Evolutionary conservation across 2,329 filamentous ascomycete genomes (phyloP), one percentile per base, ranked within the genome.

Genomic region (Sarocladium brachiariae): DNA sequence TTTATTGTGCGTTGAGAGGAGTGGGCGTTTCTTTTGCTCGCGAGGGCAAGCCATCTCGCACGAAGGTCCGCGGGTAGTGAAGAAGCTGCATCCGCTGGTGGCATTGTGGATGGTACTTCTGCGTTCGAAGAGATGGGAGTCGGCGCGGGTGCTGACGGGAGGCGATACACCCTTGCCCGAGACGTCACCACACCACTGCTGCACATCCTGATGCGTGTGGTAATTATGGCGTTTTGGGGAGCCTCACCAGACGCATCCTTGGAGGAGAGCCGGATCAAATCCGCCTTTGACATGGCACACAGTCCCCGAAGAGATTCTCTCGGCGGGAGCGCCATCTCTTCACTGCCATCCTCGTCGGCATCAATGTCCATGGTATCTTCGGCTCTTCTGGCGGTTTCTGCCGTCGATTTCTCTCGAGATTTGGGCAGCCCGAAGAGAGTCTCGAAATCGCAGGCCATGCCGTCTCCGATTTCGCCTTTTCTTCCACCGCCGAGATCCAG

Each of bases 401-500:
- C 49, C 5, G 41, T 50, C 10, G 52, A 37, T 30, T 53, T 52
- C 38, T 55, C 50, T 49, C 52, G 24, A 6, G 59, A 50, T 21
- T 50, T 39, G 4, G 51, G 33, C 11, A 63, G 53, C 5, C 54
- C 65, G 50, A 89, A 73, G n/a, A 95, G 65, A 30, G 72, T 70
- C 60, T 89, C 84, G 77, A 89, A 96, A 61, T 95, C 89, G 66
- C 88, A 96, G 9, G 82, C 80, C 77, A 88, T 89, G 0, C 90
- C 90, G 49, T 80, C 70, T 2, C 93, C 93, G 27, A 95, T 61
- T 64, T 97, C 93, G 1, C 92, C 92, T 60, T 83, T 91, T 49
- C 81, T 79, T 1, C 80, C 84, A 34, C 78, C 76, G 0, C 89
- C 88, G 9, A 96, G 70, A 57, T 89, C 78, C 10, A 97, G 70